Conservation (phyloP, 1,284 basidiomycete genomes). For the Ceratobasidium sp. region DNA sequence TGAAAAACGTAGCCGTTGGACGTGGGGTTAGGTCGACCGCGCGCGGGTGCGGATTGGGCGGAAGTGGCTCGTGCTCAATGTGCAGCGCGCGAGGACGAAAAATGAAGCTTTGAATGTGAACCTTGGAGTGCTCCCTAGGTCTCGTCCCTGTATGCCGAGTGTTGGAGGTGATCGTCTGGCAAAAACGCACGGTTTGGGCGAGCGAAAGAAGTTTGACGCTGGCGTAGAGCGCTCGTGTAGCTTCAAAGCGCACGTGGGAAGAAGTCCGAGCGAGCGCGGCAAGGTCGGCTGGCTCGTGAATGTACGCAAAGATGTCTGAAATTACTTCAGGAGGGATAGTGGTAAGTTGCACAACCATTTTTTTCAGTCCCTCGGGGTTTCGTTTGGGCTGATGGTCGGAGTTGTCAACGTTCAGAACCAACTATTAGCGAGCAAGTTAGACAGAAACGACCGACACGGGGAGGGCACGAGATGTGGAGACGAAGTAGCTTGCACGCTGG, state of each 20-base stretch:
- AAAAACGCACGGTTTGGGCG: conserved; percentile 31
- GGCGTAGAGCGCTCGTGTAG: conserved; percentile 31
- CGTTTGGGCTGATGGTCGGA: not conserved
- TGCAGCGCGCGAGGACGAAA: conserved; percentile 32
- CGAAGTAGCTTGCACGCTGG: not conserved
- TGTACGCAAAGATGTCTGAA: conserved; percentile 22
- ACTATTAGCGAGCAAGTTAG: not conserved
- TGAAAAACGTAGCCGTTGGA: conserved; percentile 35
- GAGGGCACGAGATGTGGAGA: not conserved
- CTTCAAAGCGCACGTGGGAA: conserved; percentile 25
- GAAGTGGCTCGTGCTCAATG: conserved; percentile 19
- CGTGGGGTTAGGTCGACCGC: conserved; percentile 24
- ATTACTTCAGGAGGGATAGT: conserved; percentile 22
- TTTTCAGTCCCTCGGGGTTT: too few species aligned
- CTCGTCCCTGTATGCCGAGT: too few species aligned
- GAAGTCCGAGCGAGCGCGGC: conserved; percentile 16
- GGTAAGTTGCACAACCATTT: conserved; percentile 9
- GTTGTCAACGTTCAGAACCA: not conserved
- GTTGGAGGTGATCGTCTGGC: conserved; percentile 11
- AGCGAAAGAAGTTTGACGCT: conserved; percentile 30
- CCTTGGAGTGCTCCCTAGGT: not conserved
- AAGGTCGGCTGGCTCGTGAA: conserved; percentile 18
- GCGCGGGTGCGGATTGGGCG: conserved; percentile 11
- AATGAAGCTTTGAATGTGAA: conserved; percentile 22
- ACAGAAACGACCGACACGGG: not conserved